These are phyloP conservation scores for Cercospora sesami DNA, from an alignment of 2,329 filamentous ascomycete genomes.

Conservation along the genomic window DNA sequence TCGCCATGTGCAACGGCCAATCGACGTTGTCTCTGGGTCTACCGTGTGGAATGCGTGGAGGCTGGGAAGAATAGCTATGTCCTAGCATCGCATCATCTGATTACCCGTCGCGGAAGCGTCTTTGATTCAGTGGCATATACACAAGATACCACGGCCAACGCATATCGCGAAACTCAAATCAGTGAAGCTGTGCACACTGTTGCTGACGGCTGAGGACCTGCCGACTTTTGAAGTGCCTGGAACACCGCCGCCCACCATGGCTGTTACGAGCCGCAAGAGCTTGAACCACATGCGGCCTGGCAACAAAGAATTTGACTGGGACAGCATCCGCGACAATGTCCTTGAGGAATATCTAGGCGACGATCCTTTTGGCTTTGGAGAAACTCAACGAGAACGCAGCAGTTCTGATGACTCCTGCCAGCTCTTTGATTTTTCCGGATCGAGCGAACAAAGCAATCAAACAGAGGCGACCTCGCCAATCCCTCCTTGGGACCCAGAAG, in stretches of 20 bases:
- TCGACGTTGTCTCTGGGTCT: conserved; percentile 29
- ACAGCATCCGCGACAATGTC: conserved; percentile 60
- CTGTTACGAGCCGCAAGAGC: conserved; percentile 24
- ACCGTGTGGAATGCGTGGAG: conserved; percentile 31
- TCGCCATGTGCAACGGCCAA: conserved; percentile 20
- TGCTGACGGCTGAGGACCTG: neutral
- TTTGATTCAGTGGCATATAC: conserved; percentile 17
- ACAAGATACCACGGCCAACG: neutral
- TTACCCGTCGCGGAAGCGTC: conserved; percentile 22
- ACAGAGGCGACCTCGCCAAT: conserved; percentile 49
- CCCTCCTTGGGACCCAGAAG: conserved; percentile 46
- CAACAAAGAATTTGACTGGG: conserved; percentile 56
- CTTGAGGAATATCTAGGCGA: conserved; percentile 65
- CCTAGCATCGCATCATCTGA: conserved; percentile 16
- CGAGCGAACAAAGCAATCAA: conserved; percentile 51
- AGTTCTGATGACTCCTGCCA: conserved; percentile 53
- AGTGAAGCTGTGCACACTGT: neutral
- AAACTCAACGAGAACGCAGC: conserved; percentile 51
- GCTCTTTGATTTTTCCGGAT: conserved; percentile 51
- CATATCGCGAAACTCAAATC: neutral
- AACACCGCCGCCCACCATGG: conserved; percentile 23
- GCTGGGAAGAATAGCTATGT: conserved; percentile 33
- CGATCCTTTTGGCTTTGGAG: conserved; percentile 53
- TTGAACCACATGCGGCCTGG: conserved; percentile 46
- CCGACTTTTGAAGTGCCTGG: neutral